phyloP scores from a whole-genome alignment of 169 alveolate species.

The Plasmodium yoelii region DNA sequence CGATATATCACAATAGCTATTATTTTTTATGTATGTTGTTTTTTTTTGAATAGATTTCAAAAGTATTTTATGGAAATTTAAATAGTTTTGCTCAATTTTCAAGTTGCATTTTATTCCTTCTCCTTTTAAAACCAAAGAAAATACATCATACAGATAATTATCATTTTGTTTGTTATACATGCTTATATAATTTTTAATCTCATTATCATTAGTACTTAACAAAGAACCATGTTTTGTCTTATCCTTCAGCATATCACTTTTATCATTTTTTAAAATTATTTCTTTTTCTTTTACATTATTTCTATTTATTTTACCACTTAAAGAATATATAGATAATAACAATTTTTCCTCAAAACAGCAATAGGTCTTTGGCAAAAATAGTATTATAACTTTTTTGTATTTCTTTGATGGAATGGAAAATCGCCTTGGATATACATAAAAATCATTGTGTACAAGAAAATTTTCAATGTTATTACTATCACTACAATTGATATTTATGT shows the following conservation, averaged over 20 bases:
- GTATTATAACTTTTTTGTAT: constrained; percentile 48
- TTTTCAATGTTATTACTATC: constrained; percentile 9
- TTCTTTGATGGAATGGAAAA: constrained; percentile 45
- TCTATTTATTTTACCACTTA: constrained; percentile 1
- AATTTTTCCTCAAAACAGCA: constrained; percentile 25
- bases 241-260: constrained; percentile 1
- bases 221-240: neutral
- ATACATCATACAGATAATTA: constrained; percentile 24
- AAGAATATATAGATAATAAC: constrained; percentile 25
- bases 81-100: constrained; percentile 22
- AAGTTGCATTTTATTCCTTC: constrained; percentile 62
- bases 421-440: constrained; percentile 57
- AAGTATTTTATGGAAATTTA: constrained; percentile 64
- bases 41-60: constrained; percentile 47
- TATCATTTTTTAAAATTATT: neutral
- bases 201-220: constrained; percentile 2
- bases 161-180: constrained; percentile 30
- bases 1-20: constrained; percentile 41
- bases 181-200: constrained; percentile 14
- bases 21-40: constrained; percentile 31
- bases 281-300: constrained; percentile 2
- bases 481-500: neutral
- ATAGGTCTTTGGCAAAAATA: constrained; percentile 45
- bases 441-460: constrained; percentile 38
- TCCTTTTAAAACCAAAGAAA: constrained; percentile 34